A percentile compares a stretch with the other conserved stretches of the same genome.
phyloP scores from a whole-genome alignment of 2,329 filamentous ascomycete genomes.

The Fusarium subglutinans region DNA sequence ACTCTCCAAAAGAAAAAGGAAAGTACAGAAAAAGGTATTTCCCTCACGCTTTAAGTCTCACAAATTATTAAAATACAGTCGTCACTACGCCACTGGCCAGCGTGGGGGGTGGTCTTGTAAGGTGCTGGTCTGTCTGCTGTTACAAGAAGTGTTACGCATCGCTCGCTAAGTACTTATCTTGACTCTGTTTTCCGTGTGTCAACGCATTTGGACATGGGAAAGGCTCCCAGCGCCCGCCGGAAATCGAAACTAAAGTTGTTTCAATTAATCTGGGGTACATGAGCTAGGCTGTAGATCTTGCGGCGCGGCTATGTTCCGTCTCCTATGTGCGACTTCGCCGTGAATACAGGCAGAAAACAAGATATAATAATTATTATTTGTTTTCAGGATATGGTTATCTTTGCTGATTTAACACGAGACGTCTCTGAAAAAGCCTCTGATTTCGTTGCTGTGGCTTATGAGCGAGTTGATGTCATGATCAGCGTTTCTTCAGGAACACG shows the following conservation, averaged over 20 bases:
- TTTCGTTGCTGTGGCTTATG: not conserved
- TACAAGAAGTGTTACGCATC: constrained; percentile 14
- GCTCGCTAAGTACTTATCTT: constrained; percentile 24
- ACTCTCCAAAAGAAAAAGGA: not conserved
- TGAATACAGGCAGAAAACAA: not conserved
- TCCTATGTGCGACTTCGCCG: constrained; percentile 1
- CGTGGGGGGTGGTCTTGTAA: constrained; percentile 21
- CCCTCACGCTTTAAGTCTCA: not conserved
- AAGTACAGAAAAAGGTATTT: not conserved
- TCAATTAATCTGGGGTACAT: constrained; percentile 43
- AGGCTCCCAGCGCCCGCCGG: constrained; percentile 36
- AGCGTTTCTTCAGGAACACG: not conserved
- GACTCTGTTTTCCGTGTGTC: constrained; percentile 41
- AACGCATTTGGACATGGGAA: constrained; percentile 42
- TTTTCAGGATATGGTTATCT: not conserved
- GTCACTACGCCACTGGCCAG: constrained; percentile 23
- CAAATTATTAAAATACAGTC: constrained; percentile 3
- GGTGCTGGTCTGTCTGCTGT: not conserved
- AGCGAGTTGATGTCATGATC: constrained; percentile 18
- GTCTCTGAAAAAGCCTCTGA: not conserved
- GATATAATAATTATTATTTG: not conserved
- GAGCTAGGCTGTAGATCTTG: constrained; percentile 33
- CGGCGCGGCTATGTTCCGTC: not conserved
- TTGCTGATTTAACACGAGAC: not conserved
- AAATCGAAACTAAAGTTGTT: constrained; percentile 19